A percentile compares a stretch with the other conserved stretches of the same genome.
phyloP scores from a whole-genome alignment of 2,329 filamentous ascomycete genomes.

The Rhynchosporium secalis region DNA sequence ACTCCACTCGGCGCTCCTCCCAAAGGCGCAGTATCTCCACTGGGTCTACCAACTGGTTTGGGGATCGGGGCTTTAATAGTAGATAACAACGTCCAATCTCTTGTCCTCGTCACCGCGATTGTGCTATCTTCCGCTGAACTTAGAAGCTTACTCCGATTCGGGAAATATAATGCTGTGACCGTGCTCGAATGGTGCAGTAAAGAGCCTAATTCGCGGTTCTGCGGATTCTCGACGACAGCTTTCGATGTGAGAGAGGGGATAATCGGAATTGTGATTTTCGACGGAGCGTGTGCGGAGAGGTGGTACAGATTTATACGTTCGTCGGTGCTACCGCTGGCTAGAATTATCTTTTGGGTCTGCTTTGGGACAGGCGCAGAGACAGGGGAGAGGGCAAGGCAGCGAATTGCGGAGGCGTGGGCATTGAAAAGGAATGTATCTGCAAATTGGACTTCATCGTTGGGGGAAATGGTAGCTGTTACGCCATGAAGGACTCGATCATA shows the following conservation, averaged over 20 bases:
- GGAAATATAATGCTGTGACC: conserved; percentile 78
- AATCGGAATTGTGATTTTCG: conserved; percentile 55
- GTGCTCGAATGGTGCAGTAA: conserved; percentile 84
- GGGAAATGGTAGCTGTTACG: conserved; percentile 69
- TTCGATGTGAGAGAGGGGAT: conserved; percentile 69
- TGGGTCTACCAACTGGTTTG: conserved; percentile 76
- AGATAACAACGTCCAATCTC: conserved; percentile 86
- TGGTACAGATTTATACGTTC: conserved; percentile 95
- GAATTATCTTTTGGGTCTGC: conserved; percentile 77
- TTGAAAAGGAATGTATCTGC: conserved; percentile 95
- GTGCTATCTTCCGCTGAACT: conserved; percentile 89
- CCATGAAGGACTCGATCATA: conserved; percentile 94
- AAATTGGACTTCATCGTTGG: conserved; percentile 60
- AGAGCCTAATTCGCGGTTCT: conserved; percentile 84
- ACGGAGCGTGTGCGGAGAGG: conserved; percentile 69
- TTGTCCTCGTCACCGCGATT: conserved; percentile 80
- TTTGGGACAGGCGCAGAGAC: conserved; percentile 61
- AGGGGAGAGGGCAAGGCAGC: conserved; percentile 83
- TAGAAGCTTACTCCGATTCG: conserved; percentile 82
- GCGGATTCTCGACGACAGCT: conserved; percentile 78
- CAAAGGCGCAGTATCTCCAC: conserved; percentile 82
- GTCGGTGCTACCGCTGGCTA: conserved; percentile 90
- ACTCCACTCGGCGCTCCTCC: conserved; percentile 83
- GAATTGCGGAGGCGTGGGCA: conserved; percentile 86
- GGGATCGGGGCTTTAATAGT: conserved; percentile 87